These are phyloP conservation scores for Thraustochytrium sp. DNA, from an alignment of 352 stramenopile genomes.

Conservation along the genomic window DNA sequence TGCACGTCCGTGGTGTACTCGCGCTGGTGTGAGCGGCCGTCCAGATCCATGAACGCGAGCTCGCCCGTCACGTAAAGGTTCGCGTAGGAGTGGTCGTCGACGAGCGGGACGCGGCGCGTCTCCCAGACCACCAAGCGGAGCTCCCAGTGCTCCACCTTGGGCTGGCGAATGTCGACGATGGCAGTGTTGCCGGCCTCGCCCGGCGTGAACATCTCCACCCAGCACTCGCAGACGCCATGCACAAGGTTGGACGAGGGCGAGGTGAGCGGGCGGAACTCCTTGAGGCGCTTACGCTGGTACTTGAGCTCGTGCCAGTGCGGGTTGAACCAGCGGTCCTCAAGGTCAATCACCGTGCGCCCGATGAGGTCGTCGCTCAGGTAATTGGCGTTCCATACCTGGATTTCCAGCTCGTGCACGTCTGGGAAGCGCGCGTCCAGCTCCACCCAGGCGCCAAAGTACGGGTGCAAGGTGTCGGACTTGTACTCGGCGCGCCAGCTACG, in stretches of 20 bases:
- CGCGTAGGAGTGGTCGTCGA: conserved; percentile 68
- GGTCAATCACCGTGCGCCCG: conserved; percentile 77
- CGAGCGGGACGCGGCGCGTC: conserved; percentile 69
- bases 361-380: conserved; percentile 82
- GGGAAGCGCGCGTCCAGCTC: conserved; percentile 80
- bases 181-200: conserved; percentile 63
- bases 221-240: conserved; percentile 66
- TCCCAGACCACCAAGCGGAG: conserved; percentile 83
- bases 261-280: conserved; percentile 60
- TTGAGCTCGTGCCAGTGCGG: conserved; percentile 70
- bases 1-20: conserved; percentile 76
- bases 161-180: conserved; percentile 69
- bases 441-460: conserved; percentile 81
- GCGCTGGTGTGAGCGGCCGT: conserved; percentile 25
- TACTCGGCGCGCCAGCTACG: conserved; percentile 72
- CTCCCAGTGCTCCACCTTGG: conserved; percentile 67
- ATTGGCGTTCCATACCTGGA: conserved; percentile 81
- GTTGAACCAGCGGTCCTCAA: conserved; percentile 87
- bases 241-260: conserved; percentile 64
- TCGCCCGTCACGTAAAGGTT: conserved; percentile 78
- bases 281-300: conserved; percentile 24
- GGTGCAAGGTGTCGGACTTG: conserved; percentile 61
- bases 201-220: conserved; percentile 76
- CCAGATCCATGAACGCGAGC: conserved; percentile 59
- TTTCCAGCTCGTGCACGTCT: conserved; percentile 71